Conservation (phyloP, 805 yeast genomes). For the Lipomyces spencermartinsiae region DNA sequence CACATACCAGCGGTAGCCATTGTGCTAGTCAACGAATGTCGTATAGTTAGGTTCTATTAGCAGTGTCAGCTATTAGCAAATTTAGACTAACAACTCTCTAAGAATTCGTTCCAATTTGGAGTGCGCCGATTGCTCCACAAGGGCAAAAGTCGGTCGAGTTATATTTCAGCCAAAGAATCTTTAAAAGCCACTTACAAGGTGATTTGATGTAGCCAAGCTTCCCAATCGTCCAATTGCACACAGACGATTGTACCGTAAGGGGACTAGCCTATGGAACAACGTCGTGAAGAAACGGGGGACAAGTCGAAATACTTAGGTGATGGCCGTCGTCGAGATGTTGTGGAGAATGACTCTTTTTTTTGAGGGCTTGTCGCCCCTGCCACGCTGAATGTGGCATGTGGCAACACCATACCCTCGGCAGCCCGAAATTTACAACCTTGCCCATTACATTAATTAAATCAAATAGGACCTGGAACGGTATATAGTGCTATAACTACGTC, state of each 20-base stretch:
- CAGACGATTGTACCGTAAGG: constrained; percentile 19
- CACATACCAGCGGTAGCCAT: constrained; percentile 22
- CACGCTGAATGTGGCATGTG: not conserved
- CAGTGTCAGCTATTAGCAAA: not conserved
- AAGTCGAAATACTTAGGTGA: not conserved
- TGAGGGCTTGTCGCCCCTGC: not conserved
- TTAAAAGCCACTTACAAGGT: constrained; percentile 4
- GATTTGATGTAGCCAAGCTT: constrained; percentile 4
- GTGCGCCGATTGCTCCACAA: not conserved
- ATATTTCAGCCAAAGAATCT: too few relatives aligned
- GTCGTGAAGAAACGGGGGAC: constrained; percentile 15
- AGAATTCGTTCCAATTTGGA: not conserved
- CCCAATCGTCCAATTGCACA: not conserved
- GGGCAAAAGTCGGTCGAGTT: too few relatives aligned
- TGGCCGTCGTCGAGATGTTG: not conserved
- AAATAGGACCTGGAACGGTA: too few relatives aligned
- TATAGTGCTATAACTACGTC: too few relatives aligned
- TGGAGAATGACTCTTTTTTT: constrained; percentile 3
- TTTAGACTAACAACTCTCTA: not conserved
- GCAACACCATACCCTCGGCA: not conserved
- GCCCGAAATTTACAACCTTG: too few relatives aligned
- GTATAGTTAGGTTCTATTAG: constrained; percentile 1
- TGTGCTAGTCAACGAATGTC: constrained; percentile 12
- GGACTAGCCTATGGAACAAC: constrained; percentile 13
- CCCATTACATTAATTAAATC: too few relatives aligned